Conservation (phyloP, 345 rosid species). For the Gossypium sturtianum region DNA sequence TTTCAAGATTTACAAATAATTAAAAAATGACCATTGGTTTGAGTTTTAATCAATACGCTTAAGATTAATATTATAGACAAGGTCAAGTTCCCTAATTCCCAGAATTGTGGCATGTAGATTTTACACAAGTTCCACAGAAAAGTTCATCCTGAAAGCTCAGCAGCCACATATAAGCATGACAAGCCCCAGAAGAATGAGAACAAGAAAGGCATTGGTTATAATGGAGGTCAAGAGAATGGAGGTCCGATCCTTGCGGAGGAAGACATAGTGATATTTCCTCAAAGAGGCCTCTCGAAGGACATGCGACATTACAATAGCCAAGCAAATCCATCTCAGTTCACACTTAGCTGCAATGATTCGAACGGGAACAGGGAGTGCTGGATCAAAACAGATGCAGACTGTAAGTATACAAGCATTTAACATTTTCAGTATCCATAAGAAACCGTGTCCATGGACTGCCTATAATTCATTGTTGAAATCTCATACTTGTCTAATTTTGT, state of each 20-base stretch:
- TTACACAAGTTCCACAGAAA: conserved; percentile 72
- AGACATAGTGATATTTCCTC: conserved; percentile 38
- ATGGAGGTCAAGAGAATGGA: conserved; percentile 24
- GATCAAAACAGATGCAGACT: conserved; percentile 80
- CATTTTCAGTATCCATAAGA: neutral
- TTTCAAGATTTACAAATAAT: neutral
- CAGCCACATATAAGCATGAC: conserved; percentile 28
- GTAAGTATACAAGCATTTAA: conserved; percentile 40
- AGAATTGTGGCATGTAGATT: conserved; percentile 36
- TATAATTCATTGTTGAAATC: neutral
- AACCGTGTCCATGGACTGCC: neutral
- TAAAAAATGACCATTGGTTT: neutral
- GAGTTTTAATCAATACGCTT: neutral
- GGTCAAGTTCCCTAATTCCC: neutral
- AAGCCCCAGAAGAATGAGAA: conserved; percentile 35
- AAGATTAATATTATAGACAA: neutral
- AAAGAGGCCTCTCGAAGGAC: conserved; percentile 24
- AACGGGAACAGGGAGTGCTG: conserved; percentile 69
- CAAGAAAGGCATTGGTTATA: conserved; percentile 25
- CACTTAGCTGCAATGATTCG: conserved; percentile 36
- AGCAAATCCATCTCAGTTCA: conserved; percentile 37
- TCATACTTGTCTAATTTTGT: neutral
- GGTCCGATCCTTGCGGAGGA: conserved; percentile 34
- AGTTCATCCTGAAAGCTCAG: conserved; percentile 71
- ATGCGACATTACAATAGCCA: conserved; percentile 43